These are phyloP conservation scores for Botrytis hyacinthi DNA, from an alignment of 2,329 filamentous ascomycete species.

Conservation along the genomic window DNA sequence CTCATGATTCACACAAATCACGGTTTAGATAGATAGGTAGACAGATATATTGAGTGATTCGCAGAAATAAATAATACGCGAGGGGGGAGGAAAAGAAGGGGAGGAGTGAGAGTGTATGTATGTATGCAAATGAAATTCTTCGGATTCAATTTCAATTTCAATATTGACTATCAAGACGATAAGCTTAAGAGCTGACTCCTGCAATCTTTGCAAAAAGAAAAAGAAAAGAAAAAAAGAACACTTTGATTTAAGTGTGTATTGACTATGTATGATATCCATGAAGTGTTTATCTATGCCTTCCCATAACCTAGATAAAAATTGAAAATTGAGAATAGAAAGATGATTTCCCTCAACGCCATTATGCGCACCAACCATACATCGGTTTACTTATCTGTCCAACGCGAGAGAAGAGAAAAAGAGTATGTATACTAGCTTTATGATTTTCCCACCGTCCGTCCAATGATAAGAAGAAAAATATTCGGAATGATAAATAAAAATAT, in stretches of 20 bases:
- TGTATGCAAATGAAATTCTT: background rate
- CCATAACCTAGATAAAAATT: background rate
- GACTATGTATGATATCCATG: background rate
- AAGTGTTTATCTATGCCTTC: background rate
- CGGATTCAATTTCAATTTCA: rapidly evolving
- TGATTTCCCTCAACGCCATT: background rate
- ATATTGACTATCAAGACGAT: background rate
- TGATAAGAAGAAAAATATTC: background rate
- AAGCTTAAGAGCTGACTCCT: background rate
- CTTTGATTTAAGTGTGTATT: no score
- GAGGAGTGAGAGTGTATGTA: background rate
- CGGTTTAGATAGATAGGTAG: no score
- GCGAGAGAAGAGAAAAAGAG: background rate
- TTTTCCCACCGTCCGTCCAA: background rate
- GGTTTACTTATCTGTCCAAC: no score
- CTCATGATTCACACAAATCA: background rate
- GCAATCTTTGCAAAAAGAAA: background rate
- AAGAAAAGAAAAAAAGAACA: background rate
- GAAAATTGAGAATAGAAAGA: background rate
- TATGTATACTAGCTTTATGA: background rate
- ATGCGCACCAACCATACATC: background rate
- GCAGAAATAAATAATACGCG: background rate
- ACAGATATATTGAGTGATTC: background rate
- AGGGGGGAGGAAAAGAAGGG: background rate
- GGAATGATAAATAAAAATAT: background rate